Evolutionary conservation across 331 rosid species (phyloP), one percentile per base, ranked within the genome.

Genomic region (Acacia concinna): DNA sequence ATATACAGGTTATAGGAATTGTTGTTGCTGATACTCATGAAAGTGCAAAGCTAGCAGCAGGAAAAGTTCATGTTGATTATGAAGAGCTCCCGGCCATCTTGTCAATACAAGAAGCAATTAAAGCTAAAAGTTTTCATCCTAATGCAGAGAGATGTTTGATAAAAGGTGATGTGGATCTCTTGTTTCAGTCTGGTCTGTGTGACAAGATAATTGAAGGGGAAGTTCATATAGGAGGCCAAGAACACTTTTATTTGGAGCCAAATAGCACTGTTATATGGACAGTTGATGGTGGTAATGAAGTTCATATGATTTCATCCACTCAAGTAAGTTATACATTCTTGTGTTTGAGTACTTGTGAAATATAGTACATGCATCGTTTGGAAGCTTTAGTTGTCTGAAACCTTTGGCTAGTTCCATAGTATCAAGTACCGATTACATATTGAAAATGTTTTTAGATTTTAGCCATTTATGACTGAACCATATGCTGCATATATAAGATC

Each of bases 11-110:
- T 83, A 90, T 95, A 18, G 98, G 97, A 86, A 81, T 95, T 71
- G 93, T 93, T 32, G 98, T 95, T 75, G 98, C 98, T 17, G 98
- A 91, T 87, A 93, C 96, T 44, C 97, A 93, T 86, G 99, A 95
- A 86, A 91, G 91, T 71, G 99, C 97, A 77, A 95, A 91, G 86
- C 46, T 83, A 79, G 97, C 98, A 28, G 97, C 93, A 71, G 76
- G 79, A 71, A 87, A 86, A 79, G 96, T 95, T 78, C 85, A 73
- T 38, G 82, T 95, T 28, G 91, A 89, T 76, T 93, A 95, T 79
- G 94, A 85, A 86, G 98, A 95, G 79, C 96, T 91, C 69, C 97
- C 96, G 32, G 93, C 97, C 43, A 83, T 95, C 78, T 82, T 95
- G 56, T 91, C 96, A 41, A 93, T 93, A 85, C 81, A 84, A 86